Evolutionary conservation across 2,329 filamentous ascomycete genomes (phyloP), one percentile per base, ranked within the genome.

Genomic region (Capronia americana): DNA sequence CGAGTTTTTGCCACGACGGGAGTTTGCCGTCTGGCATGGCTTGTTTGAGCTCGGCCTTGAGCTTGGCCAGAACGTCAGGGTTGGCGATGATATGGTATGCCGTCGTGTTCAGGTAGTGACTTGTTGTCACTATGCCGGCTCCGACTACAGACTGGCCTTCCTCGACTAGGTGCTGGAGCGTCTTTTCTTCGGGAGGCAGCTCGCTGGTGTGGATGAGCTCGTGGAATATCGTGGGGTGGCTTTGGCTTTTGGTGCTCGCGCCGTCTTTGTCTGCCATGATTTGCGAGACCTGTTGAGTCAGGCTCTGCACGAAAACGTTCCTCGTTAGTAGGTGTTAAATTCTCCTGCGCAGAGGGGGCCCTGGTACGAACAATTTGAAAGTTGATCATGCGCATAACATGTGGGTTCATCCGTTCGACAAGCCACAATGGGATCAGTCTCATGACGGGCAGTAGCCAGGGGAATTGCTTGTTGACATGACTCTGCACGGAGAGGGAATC

Each of bases 61-160:
- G 53, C 20, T 30, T 66, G 8, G 24, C 23, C 11, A 57, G 60
- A 20, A 66, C 58, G n/a, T 53, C 60, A 8, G 32, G 55, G 28
- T 66, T 59, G 10, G 61, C 61, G 5, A 64, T 26, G 51, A 69
- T 63, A 30, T 69, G 59, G 51, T 61, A 69, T 70, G 74, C 20
- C 23, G 55, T 70, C 26, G 62, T 59, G 14, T 57, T 60, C 32
- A 65, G 57, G 61, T 50, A 65, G 24, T 58, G 51, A 28, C 63
- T 54, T 5, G 73, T 76, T 0, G 73, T 78, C 26, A 73, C 74
- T 1, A 73, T 74, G 0, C 78, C 78, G 17, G 74, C 77, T 30
- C 72, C 74, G 14, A 78, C 67, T 7, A 79, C 58, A 3, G 73
- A 68, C 26, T 74, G 74, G 10, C 71, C 76, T 65, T 79, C 77